Conservation (phyloP, 352 stramenopile genomes). For the Globisporangium cystogenes region DNA sequence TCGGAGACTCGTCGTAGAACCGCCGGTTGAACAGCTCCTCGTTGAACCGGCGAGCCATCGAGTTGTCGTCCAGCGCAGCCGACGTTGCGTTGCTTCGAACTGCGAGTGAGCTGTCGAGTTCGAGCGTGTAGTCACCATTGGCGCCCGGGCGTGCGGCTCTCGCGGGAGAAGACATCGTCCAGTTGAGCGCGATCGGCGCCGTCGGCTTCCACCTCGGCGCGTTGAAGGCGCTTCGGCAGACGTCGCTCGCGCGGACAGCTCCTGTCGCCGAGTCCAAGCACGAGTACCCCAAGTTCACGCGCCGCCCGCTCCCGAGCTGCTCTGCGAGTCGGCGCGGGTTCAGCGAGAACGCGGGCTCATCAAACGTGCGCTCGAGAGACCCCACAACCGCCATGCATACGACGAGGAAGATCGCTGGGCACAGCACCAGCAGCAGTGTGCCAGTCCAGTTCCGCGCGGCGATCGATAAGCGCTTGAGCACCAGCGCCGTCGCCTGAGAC, state of each 20-base stretch:
- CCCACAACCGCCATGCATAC: conserved; percentile 18
- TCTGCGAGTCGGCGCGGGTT: background rate
- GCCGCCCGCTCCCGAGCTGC: background rate
- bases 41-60: conserved; percentile 16
- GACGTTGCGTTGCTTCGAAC: conserved; percentile 19
- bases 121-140: conserved; percentile 13
- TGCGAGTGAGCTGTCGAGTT: conserved; percentile 21
- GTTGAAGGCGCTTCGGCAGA: background rate
- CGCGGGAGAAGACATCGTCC: background rate
- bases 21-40: conserved; percentile 26
- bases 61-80: background rate
- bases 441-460: background rate
- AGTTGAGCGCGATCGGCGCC: background rate
- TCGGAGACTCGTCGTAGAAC: conserved; percentile 17
- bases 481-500: background rate
- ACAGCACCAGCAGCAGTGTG: conserved; percentile 9
- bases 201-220: background rate
- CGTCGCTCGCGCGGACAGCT: background rate
- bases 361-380: conserved; percentile 14
- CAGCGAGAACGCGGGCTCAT: conserved; percentile 1
- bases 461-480: background rate
- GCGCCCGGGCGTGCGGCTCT: too few relatives aligned
- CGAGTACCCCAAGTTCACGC: conserved; percentile 8
- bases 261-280: background rate
- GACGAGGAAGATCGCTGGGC: conserved; percentile 21